A percentile compares a stretch with the other conserved stretches of the same genome.
phyloP scores from a whole-genome alignment of 805 yeast species.

The Tetrapisispora nanseiensis region DNA sequence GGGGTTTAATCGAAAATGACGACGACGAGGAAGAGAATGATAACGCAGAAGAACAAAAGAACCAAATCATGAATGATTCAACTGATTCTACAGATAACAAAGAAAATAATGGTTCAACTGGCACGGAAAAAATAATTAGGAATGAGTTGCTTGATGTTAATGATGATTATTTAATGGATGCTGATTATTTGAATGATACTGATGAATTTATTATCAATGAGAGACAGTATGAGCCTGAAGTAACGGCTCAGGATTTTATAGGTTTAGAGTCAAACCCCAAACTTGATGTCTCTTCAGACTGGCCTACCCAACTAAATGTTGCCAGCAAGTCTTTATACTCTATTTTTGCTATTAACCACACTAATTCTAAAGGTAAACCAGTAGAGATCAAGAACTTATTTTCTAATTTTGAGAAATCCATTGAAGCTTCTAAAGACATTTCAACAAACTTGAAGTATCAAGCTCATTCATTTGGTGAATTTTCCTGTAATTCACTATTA shows the following conservation, averaged over 20 bases:
- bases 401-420: constrained; percentile 35
- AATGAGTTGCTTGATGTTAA: neutral
- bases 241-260: constrained; percentile 37
- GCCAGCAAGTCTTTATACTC: constrained; percentile 29
- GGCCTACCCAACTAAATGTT: constrained; percentile 57
- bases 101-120: neutral
- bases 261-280: constrained; percentile 36
- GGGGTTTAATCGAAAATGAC: constrained; percentile 70
- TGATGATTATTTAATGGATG: neutral
- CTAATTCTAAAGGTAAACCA: constrained; percentile 3
- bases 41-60: neutral
- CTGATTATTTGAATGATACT: constrained; percentile 30
- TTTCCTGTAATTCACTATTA: constrained; percentile 14
- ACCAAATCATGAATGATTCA: no score
- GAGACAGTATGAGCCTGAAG: constrained; percentile 62
- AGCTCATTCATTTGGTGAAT: constrained; percentile 15
- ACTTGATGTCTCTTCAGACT: constrained; percentile 44
- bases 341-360: constrained; percentile 23
- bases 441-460: constrained; percentile 3
- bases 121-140: no score
- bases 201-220: constrained; percentile 37
- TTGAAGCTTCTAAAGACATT: constrained; percentile 23
- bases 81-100: no score
- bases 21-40: constrained; percentile 40
- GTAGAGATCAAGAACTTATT: constrained; percentile 14